Evolutionary conservation across 1,139 yeast genomes (phyloP), one percentile per base, ranked within the genome.

Genomic region (Blastobotrys buckinghamii): DNA sequence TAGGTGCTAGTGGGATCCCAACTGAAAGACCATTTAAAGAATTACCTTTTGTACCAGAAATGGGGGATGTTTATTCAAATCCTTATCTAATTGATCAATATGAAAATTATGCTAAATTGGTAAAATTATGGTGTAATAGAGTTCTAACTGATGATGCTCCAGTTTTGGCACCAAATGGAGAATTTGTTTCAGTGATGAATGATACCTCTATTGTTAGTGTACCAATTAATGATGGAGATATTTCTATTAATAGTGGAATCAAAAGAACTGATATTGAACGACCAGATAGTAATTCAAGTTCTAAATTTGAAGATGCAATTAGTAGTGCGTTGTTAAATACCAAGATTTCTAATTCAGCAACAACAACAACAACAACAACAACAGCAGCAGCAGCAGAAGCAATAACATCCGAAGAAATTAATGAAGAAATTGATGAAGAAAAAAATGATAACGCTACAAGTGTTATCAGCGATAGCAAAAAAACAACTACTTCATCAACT

Each of bases 71-170:
- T 29, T 60, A 66, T 15, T 56, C 66, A 41, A 63, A 66, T 49
- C 72, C 72, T 2, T 65, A 59, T 44, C 51, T 68, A 51, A 58
- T 68, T 36, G 72, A 68, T 49, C 56, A 58, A 45, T 60, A 62
- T 42, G 68, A 64, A 24, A 52, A 54, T 16, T 57, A 56, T 33
- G 65, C 70, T 5, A 54, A 56, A 39, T 53, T 68, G 42, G 66
- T 60, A 9, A 60, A 56, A 17, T 22, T 59, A 16, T 62, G 66
- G 64, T 42, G 48, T 22, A 36, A 42, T 8, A 30, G 49, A 24
- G 41, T 39, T 9, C 16, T 17, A 5, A 16, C 26, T n/a, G 32
- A 30, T 8, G 43, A 38, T 39, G 13, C 22, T 12, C 15, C n/a
- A 12, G 10, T 41, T 12, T 15, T 22, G 5, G 32, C 46, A 6